Base-by-base conservation (phyloP, 1,139 yeast genomes). In the Sugiyamaella grinbergsii region DNA sequence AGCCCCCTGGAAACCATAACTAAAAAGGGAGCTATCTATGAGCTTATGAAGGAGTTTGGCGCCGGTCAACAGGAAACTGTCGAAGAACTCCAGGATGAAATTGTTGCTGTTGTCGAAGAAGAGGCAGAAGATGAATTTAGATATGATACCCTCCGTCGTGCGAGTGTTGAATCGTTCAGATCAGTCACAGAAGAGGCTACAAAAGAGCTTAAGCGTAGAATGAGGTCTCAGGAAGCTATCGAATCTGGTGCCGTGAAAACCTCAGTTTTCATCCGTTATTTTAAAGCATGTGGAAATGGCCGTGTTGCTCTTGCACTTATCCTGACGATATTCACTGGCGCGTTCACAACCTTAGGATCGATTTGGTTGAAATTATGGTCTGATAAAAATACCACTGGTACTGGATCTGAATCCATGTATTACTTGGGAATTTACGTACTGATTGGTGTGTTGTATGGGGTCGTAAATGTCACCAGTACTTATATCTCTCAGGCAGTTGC, bases 301-400 rank as follows among this genome's bases (percentile, higher is more conserved):
- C 81, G 81, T 57, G 95, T 90, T n/a, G 34, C 73, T 0, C 58
- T 83, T 2, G 82, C 84, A 63, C 64, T 87, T 50, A 51, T 67
- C 8, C 59, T 69, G 40, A 53, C 69, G 31, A 62, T 84, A 15
- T 45, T 71, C 4, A 76, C 89, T 1, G 85, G 83, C 77, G 71
- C 78, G 18, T 67, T 85, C 38, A 77, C 81, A 51, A 85, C 82
- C 36, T 67, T 71, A 40, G 77, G 91, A 36, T 88, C 84, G 63
- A 78, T 91, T 50, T 93, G 98, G 98, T 80, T 93, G 63, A 93
- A 93, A 67, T 89, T 89, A 66, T 93, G 98, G 98, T 88, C 98
- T 5, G 98, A 93, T 66, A 80, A 85, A 31, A 91, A 90, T 65
- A 77, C 90, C 2, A 67, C 72, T 42, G 94, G 93, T 20, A 73